Evolutionary conservation across 371 early-diverging fungal species (phyloP).

Genomic region (Apophysomyces variabilis): DNA sequence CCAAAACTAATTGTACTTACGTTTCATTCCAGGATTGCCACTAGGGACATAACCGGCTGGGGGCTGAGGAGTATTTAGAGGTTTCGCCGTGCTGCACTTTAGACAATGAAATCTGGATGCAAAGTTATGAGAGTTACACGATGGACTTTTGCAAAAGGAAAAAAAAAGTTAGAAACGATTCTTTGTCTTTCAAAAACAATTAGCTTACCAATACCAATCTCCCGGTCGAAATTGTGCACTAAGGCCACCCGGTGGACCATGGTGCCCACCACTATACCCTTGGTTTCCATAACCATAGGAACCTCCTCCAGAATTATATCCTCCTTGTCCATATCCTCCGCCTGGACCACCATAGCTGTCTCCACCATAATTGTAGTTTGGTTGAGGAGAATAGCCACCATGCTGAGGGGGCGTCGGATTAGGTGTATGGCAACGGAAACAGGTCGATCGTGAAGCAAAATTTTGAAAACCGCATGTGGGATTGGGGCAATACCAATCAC

Average conservation of each 20-base stretch:
- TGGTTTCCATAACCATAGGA: constrained; percentile 21
- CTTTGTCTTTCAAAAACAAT: neutral
- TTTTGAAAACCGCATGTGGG: constrained; percentile 74
- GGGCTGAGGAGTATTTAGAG: constrained; percentile 26
- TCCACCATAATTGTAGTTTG: constrained; percentile 12
- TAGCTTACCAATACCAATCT: constrained; percentile 64
- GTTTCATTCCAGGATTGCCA: constrained; percentile 19
- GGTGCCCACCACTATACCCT: constrained; percentile 35
- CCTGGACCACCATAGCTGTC: constrained; percentile 17
- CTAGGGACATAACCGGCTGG: constrained; percentile 17
- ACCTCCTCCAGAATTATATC: constrained; percentile 28
- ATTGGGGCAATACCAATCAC: constrained; percentile 80
- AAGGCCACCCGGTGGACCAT: constrained; percentile 23
- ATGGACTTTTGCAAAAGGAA: constrained; percentile 32
- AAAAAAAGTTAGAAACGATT: too few species aligned
- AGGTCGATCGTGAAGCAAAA: constrained; percentile 71
- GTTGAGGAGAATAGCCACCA: constrained; percentile 19
- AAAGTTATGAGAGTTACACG: constrained; percentile 70
- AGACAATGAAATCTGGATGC: constrained; percentile 71
- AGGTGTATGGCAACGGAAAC: constrained; percentile 63
- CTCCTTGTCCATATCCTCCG: constrained; percentile 33
- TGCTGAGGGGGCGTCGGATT: constrained; percentile 41
- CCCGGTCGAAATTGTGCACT: constrained; percentile 60
- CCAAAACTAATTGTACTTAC: constrained; percentile 12
- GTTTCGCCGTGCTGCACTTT: constrained; percentile 54